These are phyloP conservation scores for Aspergillus aculeatinus DNA, from an alignment of 2,329 filamentous ascomycete species.

Conservation along the genomic window DNA sequence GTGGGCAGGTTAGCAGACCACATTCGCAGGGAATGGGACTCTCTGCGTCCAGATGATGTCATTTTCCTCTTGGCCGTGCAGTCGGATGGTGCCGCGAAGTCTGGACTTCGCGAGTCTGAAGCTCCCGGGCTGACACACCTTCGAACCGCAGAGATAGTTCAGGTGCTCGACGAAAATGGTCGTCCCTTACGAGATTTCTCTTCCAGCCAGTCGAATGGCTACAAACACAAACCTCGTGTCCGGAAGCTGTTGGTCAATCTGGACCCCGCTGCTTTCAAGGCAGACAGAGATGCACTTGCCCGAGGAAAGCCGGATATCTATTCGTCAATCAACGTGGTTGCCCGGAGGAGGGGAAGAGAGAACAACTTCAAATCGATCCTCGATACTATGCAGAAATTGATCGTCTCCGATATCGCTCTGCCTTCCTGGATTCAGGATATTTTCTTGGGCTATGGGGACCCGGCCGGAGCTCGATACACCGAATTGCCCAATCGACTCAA, in stretches of 20 bases:
- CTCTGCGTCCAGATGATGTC: slow-evolving; percentile 79
- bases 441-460: slow-evolving; percentile 95
- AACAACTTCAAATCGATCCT: slow-evolving; percentile 97
- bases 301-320: slow-evolving; percentile 77
- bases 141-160: slow-evolving; percentile 80
- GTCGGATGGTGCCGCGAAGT: slow-evolving; percentile 44
- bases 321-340: slow-evolving; percentile 77
- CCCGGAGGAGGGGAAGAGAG: slow-evolving; percentile 79
- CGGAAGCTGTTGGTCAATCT: slow-evolving; percentile 77
- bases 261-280: slow-evolving; percentile 73
- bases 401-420: slow-evolving; percentile 79
- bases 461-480: slow-evolving; percentile 81
- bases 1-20: slow-evolving; percentile 74
- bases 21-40: slow-evolving; percentile 84
- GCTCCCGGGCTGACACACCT: slow-evolving; percentile 68
- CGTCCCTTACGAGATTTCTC: slow-evolving; percentile 63
- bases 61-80: slow-evolving; percentile 82
- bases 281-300: slow-evolving; percentile 66
- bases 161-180: slow-evolving; percentile 82
- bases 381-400: slow-evolving; percentile 84
- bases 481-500: slow-evolving; percentile 74
- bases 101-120: slow-evolving; percentile 44
- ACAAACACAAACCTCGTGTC: slow-evolving; percentile 57
- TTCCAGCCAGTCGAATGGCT: slow-evolving; percentile 60
- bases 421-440: slow-evolving; percentile 94